Evolutionary conservation across 139 green algal genomes (phyloP).

Genomic region (Protoeuglena noctilucae): DNA sequence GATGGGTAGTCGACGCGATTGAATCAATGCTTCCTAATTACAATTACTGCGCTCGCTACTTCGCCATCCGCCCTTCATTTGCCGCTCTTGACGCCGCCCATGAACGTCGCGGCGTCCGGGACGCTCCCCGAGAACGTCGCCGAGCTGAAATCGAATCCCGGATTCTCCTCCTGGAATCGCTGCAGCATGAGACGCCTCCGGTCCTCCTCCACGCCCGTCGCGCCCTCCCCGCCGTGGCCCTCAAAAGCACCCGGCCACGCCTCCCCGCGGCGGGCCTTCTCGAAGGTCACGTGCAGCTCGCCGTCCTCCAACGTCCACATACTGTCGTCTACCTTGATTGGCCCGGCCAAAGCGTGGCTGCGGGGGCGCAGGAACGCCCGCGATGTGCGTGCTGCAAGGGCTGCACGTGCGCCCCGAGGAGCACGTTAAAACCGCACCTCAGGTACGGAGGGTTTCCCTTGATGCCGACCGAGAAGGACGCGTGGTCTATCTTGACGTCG

Average conservation of each 20-base stretch:
- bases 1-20: too few species aligned
- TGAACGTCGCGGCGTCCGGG: slow-evolving; percentile 2
- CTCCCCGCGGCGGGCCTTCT: not conserved
- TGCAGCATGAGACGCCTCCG: slow-evolving; percentile 4
- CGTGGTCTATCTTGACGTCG: not conserved
- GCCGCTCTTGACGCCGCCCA: slow-evolving; percentile 1
- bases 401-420: not conserved
- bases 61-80: too few species aligned
- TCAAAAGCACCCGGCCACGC: slow-evolving; percentile 1
- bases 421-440: not conserved
- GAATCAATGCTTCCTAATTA: too few species aligned
- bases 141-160: slow-evolving; percentile 6
- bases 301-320: slow-evolving; percentile 3
- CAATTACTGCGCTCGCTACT: too few species aligned
- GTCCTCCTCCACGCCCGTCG: not conserved
- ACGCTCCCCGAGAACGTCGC: not conserved
- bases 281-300: not conserved
- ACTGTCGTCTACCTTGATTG: not conserved
- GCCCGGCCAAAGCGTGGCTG: slow-evolving; percentile 1
- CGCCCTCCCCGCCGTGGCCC: not conserved
- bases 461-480: not conserved
- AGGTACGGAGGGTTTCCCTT: not conserved
- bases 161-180: slow-evolving; percentile 5
- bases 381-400: too few species aligned
- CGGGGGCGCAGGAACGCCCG: too few species aligned